Conservation (phyloP, 2,329 filamentous ascomycete species). For the Ophiocordyceps sinensis region DNA sequence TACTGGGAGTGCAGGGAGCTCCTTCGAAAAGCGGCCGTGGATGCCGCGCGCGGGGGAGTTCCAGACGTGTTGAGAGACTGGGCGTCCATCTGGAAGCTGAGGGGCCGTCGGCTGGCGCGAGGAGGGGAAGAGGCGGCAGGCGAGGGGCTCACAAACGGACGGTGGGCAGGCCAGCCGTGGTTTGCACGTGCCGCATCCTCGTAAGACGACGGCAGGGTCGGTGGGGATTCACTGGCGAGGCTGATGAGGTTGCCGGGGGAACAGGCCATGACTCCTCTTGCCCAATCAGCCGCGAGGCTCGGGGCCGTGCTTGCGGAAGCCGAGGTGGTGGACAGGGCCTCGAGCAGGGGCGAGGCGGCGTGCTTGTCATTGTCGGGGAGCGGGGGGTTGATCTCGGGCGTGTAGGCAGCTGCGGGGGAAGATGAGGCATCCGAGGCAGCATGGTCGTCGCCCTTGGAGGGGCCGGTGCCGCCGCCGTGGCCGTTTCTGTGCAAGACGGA, state of each 20-base stretch:
- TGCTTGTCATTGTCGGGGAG: slow-evolving; percentile 27
- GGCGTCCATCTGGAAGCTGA: slow-evolving; percentile 40
- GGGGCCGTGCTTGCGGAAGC: slow-evolving; percentile 32
- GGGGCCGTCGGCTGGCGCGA: slow-evolving; percentile 24
- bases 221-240: slow-evolving; percentile 36
- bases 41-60: slow-evolving; percentile 19
- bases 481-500: slow-evolving; percentile 5
- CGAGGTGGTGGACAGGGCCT: slow-evolving; percentile 33
- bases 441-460: slow-evolving; percentile 19
- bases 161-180: slow-evolving; percentile 31
- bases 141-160: slow-evolving; percentile 28
- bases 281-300: slow-evolving; percentile 32
- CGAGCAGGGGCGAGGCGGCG: slow-evolving; percentile 30
- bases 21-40: slow-evolving; percentile 23
- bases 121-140: slow-evolving; percentile 27
- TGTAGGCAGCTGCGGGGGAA: slow-evolving; percentile 21
- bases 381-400: slow-evolving; percentile 30
- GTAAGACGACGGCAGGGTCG: slow-evolving; percentile 37
- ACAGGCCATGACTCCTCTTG: slow-evolving; percentile 24
- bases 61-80: slow-evolving; percentile 26
- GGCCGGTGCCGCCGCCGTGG: slow-evolving; percentile 15
- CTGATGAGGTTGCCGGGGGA: slow-evolving; percentile 40
- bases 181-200: slow-evolving; percentile 29
- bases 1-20: slow-evolving; percentile 38
- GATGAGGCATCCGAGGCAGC: slow-evolving; percentile 29